Evolutionary conservation across 768 basidiomycete species (phyloP), one percentile per base, ranked within the genome.

Genomic region (Gloeostereum incarnatum): DNA sequence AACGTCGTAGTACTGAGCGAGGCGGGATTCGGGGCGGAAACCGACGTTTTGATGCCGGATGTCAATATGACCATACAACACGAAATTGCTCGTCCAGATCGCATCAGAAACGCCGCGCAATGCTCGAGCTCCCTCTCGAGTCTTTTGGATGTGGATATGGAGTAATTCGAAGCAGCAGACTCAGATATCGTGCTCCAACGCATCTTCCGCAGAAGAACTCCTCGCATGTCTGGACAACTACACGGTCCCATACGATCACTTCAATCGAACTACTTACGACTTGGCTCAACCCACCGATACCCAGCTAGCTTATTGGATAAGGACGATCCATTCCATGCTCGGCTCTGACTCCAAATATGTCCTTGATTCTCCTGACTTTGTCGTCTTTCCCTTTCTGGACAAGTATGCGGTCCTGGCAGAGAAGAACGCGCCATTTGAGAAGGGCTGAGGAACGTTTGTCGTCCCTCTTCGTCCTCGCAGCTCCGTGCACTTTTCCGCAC

Each of bases 401-500:
- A 9, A 5, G 9, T 6, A 11, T 23, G 9, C 34, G 16, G 22
- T 11, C 16, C 20, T 11, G 10, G 24, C 17, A 3, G 5, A 13
- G 17, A 16, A 19, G 34, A 13, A 33, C 10, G 23, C 9, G 6
- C 18, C 25, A n/a, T 41, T 27, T 13, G 25, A 27, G 22, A 41
- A 41, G 19, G 40, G 40, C 3, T 41, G 40, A 34, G 40, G 40
- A 5, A 6, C 21, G 8, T 27, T 41, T 22, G 31, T 35, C 16
- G 40, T 41, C 18, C 36, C 41, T 11, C 23, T 33, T 3, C 40
- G 40, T 14, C n/a, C n/a, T n/a, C n/a, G n/a, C n/a, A n/a, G n/a
- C n/a, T 16, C 14, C 11, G 14, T 42, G 3, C 41, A 42, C 32
- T 24, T 42, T 26, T 42, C 41, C 13, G 41, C 41, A 4, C 41